Conservation (phyloP, 164 flowering plant species). For the Macadamia tetraphylla region DNA sequence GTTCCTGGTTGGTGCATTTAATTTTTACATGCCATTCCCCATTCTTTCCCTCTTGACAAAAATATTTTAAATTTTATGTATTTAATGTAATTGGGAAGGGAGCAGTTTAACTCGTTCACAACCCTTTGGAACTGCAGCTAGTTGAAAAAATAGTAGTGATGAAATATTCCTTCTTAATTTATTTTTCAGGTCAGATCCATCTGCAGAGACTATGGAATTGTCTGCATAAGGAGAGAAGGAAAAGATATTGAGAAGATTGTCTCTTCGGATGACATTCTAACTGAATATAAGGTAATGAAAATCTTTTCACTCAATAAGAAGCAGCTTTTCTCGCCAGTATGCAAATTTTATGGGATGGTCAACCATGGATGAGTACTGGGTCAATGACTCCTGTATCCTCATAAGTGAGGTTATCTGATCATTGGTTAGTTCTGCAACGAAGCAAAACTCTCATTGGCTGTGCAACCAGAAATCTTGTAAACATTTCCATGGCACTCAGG, state of each 20-base stretch:
- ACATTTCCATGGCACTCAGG: too few species aligned
- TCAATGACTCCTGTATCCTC: neutral
- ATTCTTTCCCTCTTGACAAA: too few species aligned
- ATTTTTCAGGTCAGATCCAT: slow-evolving; percentile 55
- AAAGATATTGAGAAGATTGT: slow-evolving; percentile 67
- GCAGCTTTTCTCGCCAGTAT: neutral
- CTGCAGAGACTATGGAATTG: slow-evolving; percentile 74
- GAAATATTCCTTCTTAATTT: neutral
- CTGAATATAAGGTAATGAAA: slow-evolving; percentile 47
- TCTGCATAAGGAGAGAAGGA: slow-evolving; percentile 86
- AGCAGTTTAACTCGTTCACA: too few species aligned
- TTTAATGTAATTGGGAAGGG: too few species aligned
- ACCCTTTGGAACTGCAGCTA: too few species aligned
- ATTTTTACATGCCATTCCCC: too few species aligned
- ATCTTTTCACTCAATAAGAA: neutral
- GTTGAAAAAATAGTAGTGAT: neutral
- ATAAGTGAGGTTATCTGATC: too few species aligned
- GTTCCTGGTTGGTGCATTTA: too few species aligned
- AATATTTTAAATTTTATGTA: too few species aligned
- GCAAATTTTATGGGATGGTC: neutral
- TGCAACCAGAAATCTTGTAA: too few species aligned
- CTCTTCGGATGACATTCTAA: slow-evolving; percentile 48
- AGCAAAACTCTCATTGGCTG: neutral
- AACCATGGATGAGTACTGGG: neutral
- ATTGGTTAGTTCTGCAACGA: neutral